Base-by-base conservation (phyloP, 495 filamentous ascomycete genomes). In the Achaetomiella virescens region DNA sequence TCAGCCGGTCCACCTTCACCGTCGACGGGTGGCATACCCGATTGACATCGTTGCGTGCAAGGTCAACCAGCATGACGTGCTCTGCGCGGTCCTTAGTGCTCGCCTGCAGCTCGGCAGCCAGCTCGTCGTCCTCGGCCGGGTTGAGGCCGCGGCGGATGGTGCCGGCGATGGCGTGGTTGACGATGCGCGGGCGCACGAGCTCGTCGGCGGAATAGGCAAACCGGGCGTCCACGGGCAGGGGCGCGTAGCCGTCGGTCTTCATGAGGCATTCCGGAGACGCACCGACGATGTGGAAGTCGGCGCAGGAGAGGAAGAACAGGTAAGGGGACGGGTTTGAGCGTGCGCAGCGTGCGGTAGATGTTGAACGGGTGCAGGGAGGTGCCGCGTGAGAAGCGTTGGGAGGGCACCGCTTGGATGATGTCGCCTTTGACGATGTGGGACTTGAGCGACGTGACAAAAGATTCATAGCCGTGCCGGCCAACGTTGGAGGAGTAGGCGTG, bases 61-160 rank as follows among this genome's bases (percentile, higher is more conserved):
- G 78, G 67, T 98, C 93, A n/a, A 98, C 93, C 40, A 98, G 78
- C 93, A 98, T 98, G 63, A 98, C 93, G 73, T 97, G 93, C 72
- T 97, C 93, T 42, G 93, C 93, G 53, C 93, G 83, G 73, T 98
- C 93, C 68, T 98, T 98, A 18, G 95, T 77, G 51, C 86, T 91
- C 54, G 77, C 77, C 29, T 83, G 80, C 43, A 98, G 83, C 66
- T 90, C 84, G 21, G 84, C 75, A 1, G 95, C 91, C 14, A 98
- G 82, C 14, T 66, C 71, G 46, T 84, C 84, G 69, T 98, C 93
- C 55, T 95, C 88, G 64, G 88, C 86, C 0, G 80, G 74, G 11
- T 84, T 88, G 64, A 81, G 83, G 51, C 91, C 93, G 52, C 95
- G 84, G 70, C 84, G 87, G 54, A 97, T 91, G 0, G 93, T 98